Base-by-base conservation (phyloP, 148 eudicot species). In the Simmondsia chinensis region DNA sequence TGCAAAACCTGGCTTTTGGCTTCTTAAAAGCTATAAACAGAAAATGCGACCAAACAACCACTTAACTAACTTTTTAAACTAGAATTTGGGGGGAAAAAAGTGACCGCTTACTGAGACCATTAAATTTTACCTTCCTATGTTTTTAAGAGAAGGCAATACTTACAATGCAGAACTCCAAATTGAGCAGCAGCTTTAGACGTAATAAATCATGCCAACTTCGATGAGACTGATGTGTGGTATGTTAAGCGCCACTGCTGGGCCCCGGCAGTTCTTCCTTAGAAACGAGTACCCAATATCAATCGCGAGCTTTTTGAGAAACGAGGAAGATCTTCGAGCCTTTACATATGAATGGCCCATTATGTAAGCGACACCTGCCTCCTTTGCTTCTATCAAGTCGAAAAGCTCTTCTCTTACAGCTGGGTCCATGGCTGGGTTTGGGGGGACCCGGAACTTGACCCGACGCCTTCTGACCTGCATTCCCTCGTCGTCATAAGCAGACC, bases 161-260 rank as follows among this genome's bases (percentile, higher is more conserved):
- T 46, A 39, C 48, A 51, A 11, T 22, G 52, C 33, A 19, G 34
- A 23, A 15, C 49, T 56, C 9, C 26, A 43, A 13, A 25, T n/a
- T 22, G 5, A 18, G 24, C 19, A 44, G 27, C 20, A 37, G 33
- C 8, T 6, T 63, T 82, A 81, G 56, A 88, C 95, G 65, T 84
- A 77, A 59, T 89, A 89, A 34, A 87, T 89, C 93, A 81, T 84
- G 51, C 97, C 97, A 31, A 89, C 97, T 70, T 89, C 95, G 30
- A 89, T 81, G 46, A 89, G 87, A 63, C 97, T 89, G 36, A 89
- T 89, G 55, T 89, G 97, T 50, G 97, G 95, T 31, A 89, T 84
- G 57, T 89, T 74, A 20, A 89, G 95, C 0, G 85, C 95, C 43
- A 89, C 97, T 2, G 93, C 52, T 10, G 95, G 95, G 7, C 97